Evolutionary conservation across 169 alveolate genomes (phyloP).

Genomic region (Plasmodium vinckei): DNA sequence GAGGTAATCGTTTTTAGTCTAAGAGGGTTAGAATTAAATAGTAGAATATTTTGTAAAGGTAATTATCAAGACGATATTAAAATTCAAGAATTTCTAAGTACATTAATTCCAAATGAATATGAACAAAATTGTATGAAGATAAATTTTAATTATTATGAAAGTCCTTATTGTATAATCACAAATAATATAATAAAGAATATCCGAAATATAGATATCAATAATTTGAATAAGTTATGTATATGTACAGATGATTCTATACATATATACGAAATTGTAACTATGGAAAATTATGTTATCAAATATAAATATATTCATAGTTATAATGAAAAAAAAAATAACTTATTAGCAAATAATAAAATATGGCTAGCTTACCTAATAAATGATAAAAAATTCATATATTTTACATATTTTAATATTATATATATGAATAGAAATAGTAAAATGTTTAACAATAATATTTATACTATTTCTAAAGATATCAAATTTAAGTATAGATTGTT

Average conservation of each 20-base stretch:
- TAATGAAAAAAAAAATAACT: not conserved
- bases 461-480: slow-evolving; percentile 17
- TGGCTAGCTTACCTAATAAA: not conserved
- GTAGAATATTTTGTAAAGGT: slow-evolving; percentile 31
- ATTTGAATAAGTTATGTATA: slow-evolving; percentile 25
- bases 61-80: slow-evolving; percentile 8
- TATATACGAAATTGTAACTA: slow-evolving; percentile 7
- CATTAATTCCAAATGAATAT: not conserved
- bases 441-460: slow-evolving; percentile 20
- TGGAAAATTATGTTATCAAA: not conserved
- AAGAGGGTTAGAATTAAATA: slow-evolving; percentile 5
- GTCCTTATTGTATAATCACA: slow-evolving; percentile 7
- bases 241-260: slow-evolving; percentile 9
- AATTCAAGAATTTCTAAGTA: not conserved
- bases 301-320: slow-evolving; percentile 9
- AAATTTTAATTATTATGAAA: slow-evolving; percentile 3
- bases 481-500: slow-evolving; percentile 8
- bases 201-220: slow-evolving; percentile 12
- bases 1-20: slow-evolving; percentile 16
- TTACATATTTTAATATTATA: slow-evolving; percentile 12
- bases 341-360: slow-evolving; percentile 9
- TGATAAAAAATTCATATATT: slow-evolving; percentile 28
- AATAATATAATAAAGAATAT: slow-evolving; percentile 20
- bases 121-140: not conserved
- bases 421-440: slow-evolving; percentile 11